Evolutionary conservation across 139 green algal species (phyloP), one percentile per base, ranked within the genome.

Genomic region (Chlamydomonas incerta): DNA sequence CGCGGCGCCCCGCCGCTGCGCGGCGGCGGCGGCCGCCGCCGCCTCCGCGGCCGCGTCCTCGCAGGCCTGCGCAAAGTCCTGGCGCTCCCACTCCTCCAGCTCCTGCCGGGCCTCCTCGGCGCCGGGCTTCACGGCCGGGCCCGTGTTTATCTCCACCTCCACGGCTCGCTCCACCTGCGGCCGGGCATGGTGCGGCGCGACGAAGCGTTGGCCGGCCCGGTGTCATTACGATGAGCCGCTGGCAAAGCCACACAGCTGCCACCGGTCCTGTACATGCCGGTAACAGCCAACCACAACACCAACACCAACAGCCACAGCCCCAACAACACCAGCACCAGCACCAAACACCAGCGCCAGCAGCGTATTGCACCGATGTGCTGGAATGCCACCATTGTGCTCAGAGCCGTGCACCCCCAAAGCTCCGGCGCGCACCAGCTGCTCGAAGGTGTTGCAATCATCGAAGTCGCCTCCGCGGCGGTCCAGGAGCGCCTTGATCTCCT

Each of bases 381-480:
- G n/a, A n/a, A n/a, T n/a, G n/a, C n/a, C n/a, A n/a, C n/a, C n/a
- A n/a, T n/a, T n/a, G n/a, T n/a, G n/a, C n/a, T n/a, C n/a, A n/a
- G n/a, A n/a, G n/a, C n/a, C n/a, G n/a, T n/a, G n/a, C n/a, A n/a
- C n/a, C n/a, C n/a, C n/a, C n/a, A n/a, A n/a, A n/a, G n/a, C n/a
- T n/a, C n/a, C n/a, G n/a, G n/a, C n/a, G 21, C 82, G 29, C 46
- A 96, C 94, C 93, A 96, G 88, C 52, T 88, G 80, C 13, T 83
- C 74, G 21, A 90, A 87, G 66, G 63, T 90, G 0, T 35, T 31
- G 80, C 92, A 96, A 79, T 96, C 90, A 41, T 96, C 95, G 84
- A 86, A 95, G 77, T 97, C 95, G 41, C 96, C 95, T 2, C 95
- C 95, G 6, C 95, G 89, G 74, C 92, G 84, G 31, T 97, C 94